A percentile compares a stretch with the other conserved stretches of the same genome.
These are phyloP conservation scores for Umbelopsis sp. DNA, from an alignment of 192 early-diverging fungal genomes.

Conservation along the genomic window DNA sequence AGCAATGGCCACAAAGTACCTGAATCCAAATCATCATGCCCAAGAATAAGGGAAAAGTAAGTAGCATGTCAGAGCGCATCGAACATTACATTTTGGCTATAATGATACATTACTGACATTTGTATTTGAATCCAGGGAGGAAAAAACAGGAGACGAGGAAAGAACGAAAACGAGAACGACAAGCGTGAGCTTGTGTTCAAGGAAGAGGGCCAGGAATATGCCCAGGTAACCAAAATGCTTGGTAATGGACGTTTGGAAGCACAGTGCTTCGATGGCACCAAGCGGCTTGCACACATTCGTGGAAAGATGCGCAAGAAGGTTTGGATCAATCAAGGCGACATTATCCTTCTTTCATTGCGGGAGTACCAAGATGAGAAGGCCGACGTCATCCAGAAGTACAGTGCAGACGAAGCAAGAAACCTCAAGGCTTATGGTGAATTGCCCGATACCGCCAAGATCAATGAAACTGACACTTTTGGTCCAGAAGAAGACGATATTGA, in stretches of 20 bases:
- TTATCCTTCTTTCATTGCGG: constrained; percentile 85
- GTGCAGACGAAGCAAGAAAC: constrained; percentile 90
- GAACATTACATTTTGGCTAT: background rate
- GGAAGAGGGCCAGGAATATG: constrained; percentile 98
- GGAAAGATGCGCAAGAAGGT: constrained; percentile 98
- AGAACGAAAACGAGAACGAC: constrained; percentile 92
- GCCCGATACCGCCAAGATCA: constrained; percentile 83
- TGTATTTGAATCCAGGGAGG: constrained; percentile 59
- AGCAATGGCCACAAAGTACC: background rate
- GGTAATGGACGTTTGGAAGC: constrained; percentile 94
- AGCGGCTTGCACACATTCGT: constrained; percentile 93
- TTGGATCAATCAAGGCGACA: constrained; percentile 91
- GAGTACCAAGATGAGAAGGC: constrained; percentile 94
- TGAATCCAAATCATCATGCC: constrained; percentile 59
- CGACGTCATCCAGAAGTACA: constrained; percentile 96
- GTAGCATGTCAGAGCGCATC: background rate
- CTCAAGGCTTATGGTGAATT: constrained; percentile 95
- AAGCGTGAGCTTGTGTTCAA: constrained; percentile 98
- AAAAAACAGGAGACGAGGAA: constrained; percentile 90
- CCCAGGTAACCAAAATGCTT: constrained; percentile 91
- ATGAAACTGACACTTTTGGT: constrained; percentile 75
- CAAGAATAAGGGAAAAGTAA: constrained; percentile 97
- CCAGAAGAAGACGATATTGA: constrained; percentile 68
- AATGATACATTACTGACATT: too few relatives aligned
- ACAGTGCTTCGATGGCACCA: constrained; percentile 87